phyloP scores from a whole-genome alignment of 495 filamentous ascomycete species.

The Daldinia vernicosa region DNA sequence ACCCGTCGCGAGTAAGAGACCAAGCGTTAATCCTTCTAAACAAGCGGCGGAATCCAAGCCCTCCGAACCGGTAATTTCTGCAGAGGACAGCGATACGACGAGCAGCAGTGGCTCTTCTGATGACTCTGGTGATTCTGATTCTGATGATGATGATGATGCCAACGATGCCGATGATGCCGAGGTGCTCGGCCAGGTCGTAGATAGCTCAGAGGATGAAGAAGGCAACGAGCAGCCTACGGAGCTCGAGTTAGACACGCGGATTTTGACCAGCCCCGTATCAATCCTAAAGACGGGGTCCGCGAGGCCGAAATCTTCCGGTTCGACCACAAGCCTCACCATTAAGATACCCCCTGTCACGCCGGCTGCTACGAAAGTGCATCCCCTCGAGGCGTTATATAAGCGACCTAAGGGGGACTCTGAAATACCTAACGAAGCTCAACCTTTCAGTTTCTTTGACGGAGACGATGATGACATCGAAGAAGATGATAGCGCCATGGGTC shows the following conservation, averaged over 20 bases:
- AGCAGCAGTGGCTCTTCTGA: constrained; percentile 48
- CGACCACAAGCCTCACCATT: constrained; percentile 57
- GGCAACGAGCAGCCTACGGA: constrained; percentile 30
- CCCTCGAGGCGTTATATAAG: constrained; percentile 91
- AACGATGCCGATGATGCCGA: constrained; percentile 38
- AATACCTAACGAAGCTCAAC: constrained; percentile 36
- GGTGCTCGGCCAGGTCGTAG: constrained; percentile 33
- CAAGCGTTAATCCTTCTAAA: constrained; percentile 22
- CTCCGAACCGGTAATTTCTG: constrained; percentile 23
- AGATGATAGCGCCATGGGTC: constrained; percentile 34
- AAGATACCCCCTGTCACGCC: constrained; percentile 57
- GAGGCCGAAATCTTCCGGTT: constrained; percentile 55
- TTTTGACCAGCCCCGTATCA: constrained; percentile 30
- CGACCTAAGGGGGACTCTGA: constrained; percentile 58
- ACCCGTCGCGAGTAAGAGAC: constrained; percentile 48
- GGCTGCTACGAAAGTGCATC: constrained; percentile 69
- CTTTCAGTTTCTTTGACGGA: constrained; percentile 62
- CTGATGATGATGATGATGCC: too few species aligned
- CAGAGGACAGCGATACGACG: constrained; percentile 41
- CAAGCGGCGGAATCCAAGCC: constrained; percentile 25
- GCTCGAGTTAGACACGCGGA: constrained; percentile 36
- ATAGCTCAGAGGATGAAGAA: constrained; percentile 19
- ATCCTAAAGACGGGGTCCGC: constrained; percentile 33
- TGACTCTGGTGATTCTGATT: constrained; percentile 43
- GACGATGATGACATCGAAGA: constrained; percentile 57